Conservation (phyloP, 176 grass and related monocot genomes). For the Zoysia pacifica region DNA sequence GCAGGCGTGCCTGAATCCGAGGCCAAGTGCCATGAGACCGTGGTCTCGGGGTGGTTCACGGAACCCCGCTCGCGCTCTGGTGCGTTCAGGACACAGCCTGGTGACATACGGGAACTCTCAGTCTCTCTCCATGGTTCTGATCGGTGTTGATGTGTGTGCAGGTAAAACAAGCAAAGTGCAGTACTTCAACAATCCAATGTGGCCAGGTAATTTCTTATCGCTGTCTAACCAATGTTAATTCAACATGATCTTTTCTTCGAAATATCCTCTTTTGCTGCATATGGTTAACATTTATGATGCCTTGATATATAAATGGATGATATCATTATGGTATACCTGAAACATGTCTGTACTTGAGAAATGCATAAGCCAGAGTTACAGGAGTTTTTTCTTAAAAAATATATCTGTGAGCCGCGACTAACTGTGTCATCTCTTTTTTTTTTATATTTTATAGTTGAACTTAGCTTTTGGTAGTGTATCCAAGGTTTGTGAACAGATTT, state of each 20-base stretch:
- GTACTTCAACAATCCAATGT: slow-evolving; percentile 98
- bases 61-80: slow-evolving; percentile 32
- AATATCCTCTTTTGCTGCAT: too few relatives aligned
- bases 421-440: not conserved
- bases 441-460: not conserved
- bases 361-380: not conserved
- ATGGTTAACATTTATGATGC: too few relatives aligned
- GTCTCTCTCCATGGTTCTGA: not conserved
- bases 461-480: not conserved
- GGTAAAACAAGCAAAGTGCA: slow-evolving; percentile 62
- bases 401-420: not conserved
- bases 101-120: not conserved
- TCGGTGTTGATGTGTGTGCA: slow-evolving; percentile 23
- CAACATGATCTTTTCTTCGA: too few relatives aligned
- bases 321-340: not conserved
- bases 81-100: not conserved
- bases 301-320: not conserved
- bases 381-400: not conserved
- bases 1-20: slow-evolving; percentile 56
- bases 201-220: slow-evolving; percentile 65
- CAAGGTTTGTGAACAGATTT: not conserved
- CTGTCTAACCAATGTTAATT: not conserved
- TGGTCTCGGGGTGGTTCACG: slow-evolving; percentile 88
- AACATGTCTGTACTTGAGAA: not conserved
- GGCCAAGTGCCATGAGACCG: slow-evolving; percentile 72